Evolutionary conservation across 208 protist species (phyloP), one percentile per base, ranked within the genome.

Genomic region (Trypanosomatidae sp.): DNA sequence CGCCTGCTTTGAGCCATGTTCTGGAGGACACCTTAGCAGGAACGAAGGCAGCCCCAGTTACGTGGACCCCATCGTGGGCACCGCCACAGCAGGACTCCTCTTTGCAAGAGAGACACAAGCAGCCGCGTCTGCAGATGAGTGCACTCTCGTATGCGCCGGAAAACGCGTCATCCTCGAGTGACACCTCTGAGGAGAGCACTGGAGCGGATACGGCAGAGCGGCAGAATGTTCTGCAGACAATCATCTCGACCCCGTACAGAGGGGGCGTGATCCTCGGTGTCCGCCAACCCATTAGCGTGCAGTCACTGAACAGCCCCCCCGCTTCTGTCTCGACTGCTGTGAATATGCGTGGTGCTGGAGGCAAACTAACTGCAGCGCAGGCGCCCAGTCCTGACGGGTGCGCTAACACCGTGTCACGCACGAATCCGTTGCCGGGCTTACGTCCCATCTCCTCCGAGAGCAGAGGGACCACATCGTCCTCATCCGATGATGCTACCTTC

Each of bases 241-340:
- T n/a, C 25, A 58, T 41, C 19, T 33, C 49, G 22, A 69, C 28
- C 33, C 66, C 66, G 17, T 44, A 30, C 49, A 64, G 69, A 25
- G 10, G 69, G 2, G 65, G 75, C 28, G 46, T 80, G 0, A 72
- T 80, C 30, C 75, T 80, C 39, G 75, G 75, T 0, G 41, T 58
- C 28, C 75, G 75, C 3, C 75, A 71, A 53, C 75, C 69, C 17
- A 80, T 80, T 43, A 67, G 62, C 47, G 64, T 68, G 19, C 62
- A 52, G 17, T 12, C 62, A 0, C 15, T 59, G 41, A 73, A 15
- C 46, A 58, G 19, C 33, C 58, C 28, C 30, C 47, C 67, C 1
- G n/a, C 43, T 2, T 68, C 41, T 9, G 15, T n/a, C 55, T 30
- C 46, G 22, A 28, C 53, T 30, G 28, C 49, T 0, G 15, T 36